phyloP scores from a whole-genome alignment of 2,329 filamentous ascomycete genomes.

The Colletotrichum sublineola region DNA sequence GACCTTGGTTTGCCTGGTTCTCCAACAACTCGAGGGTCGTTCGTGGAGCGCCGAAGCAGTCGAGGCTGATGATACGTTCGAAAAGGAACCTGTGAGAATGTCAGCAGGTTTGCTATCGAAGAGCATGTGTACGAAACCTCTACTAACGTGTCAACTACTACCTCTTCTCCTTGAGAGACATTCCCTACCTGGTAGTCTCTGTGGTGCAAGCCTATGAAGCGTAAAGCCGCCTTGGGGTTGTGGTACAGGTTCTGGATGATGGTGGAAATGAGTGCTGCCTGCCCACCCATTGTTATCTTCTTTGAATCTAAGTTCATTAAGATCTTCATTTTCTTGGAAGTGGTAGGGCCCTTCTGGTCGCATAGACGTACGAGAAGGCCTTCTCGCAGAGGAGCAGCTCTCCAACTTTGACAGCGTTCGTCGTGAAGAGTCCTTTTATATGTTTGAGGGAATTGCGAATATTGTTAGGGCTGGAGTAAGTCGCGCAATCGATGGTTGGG shows the following conservation, averaged over 20 bases:
- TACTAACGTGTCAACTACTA: slow-evolving; percentile 62
- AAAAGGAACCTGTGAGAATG: slow-evolving; percentile 58
- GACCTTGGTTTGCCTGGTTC: not conserved
- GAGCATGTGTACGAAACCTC: not conserved
- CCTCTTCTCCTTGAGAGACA: slow-evolving; percentile 51
- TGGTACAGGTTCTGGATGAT: slow-evolving; percentile 61
- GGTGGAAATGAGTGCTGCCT: slow-evolving; percentile 56
- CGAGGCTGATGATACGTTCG: slow-evolving; percentile 56
- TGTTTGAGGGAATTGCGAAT: slow-evolving; percentile 55
- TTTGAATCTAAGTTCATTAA: slow-evolving; percentile 55
- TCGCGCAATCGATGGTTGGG: slow-evolving; percentile 62
- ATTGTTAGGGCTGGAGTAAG: slow-evolving; percentile 57
- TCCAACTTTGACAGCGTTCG: slow-evolving; percentile 59
- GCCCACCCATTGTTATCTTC: slow-evolving; percentile 51
- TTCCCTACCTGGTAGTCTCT: slow-evolving; percentile 48
- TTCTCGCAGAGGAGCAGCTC: slow-evolving; percentile 70
- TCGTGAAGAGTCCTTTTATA: slow-evolving; percentile 66
- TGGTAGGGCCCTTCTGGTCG: slow-evolving; percentile 40
- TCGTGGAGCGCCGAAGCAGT: slow-evolving; percentile 56
- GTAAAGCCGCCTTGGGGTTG: slow-evolving; percentile 45
- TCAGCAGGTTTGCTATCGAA: not conserved
- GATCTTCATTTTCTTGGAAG: slow-evolving; percentile 44
- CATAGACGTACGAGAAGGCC: slow-evolving; percentile 60
- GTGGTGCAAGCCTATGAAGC: slow-evolving; percentile 16
- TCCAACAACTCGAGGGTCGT: slow-evolving; percentile 16